Evolutionary conservation across 805 yeast genomes (phyloP).

Genomic region (Saturnispora galanensis): DNA sequence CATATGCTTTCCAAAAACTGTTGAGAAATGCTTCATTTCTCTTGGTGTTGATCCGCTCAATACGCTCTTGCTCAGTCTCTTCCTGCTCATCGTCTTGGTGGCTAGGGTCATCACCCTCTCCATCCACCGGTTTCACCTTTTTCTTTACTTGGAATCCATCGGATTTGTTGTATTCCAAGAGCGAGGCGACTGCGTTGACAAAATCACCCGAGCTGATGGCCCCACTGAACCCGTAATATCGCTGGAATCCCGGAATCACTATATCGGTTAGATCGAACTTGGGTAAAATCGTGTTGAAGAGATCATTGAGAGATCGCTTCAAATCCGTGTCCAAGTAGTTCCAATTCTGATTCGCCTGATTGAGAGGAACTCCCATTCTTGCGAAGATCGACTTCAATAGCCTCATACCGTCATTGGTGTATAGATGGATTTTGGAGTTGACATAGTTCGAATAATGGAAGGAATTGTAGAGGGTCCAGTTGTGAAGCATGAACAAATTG

Average conservation of each 20-base stretch:
- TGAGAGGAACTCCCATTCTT: slow-evolving; percentile 86
- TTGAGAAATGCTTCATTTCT: slow-evolving; percentile 27
- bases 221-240: slow-evolving; percentile 83
- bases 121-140: slow-evolving; percentile 7
- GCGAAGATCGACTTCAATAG: slow-evolving; percentile 87
- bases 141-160: slow-evolving; percentile 19
- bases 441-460: slow-evolving; percentile 87
- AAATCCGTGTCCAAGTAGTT: slow-evolving; percentile 73
- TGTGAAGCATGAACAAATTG: slow-evolving; percentile 75
- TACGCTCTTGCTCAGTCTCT: slow-evolving; percentile 24
- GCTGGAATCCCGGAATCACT: slow-evolving; percentile 74
- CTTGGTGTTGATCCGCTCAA: slow-evolving; percentile 18
- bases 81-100: slow-evolving; percentile 21
- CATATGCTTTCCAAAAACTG: slow-evolving; percentile 52
- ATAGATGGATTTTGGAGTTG: slow-evolving; percentile 73
- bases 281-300: slow-evolving; percentile 61
- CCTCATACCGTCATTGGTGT: slow-evolving; percentile 89
- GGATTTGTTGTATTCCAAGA: slow-evolving; percentile 53
- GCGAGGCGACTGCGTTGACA: slow-evolving; percentile 79
- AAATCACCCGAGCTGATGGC: slow-evolving; percentile 86
- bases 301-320: slow-evolving; percentile 60
- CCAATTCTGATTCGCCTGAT: slow-evolving; percentile 89
- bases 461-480: slow-evolving; percentile 88
- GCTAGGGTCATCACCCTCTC: slow-evolving; percentile 4
- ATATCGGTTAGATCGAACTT: slow-evolving; percentile 76